Evolutionary conservation across 2,329 filamentous ascomycete genomes (phyloP), one percentile per base, ranked within the genome.

Genomic region (Fusarium virguliforme): DNA sequence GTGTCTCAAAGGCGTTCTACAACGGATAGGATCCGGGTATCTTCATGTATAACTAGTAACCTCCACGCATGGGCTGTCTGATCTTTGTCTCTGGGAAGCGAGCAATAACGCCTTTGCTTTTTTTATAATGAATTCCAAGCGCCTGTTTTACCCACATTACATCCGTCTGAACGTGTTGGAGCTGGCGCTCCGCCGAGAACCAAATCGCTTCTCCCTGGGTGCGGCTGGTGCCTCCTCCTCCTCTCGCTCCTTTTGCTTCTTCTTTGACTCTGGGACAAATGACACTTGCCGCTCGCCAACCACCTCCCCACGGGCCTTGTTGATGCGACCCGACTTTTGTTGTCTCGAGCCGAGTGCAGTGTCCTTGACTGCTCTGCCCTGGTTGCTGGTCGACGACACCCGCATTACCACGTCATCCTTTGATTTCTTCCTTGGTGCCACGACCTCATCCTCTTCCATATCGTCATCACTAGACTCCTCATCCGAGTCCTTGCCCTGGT

Each of bases 121-220:
- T 63, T 60, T 53, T 48, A 70, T 72, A 70, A 76, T 70, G 57
- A 71, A 70, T 62, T 67, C 67, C 65, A 71, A 75, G 67, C 74
- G 67, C 69, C 71, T 68, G 35, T 58, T 68, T 72, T 54, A 24
- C 53, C 60, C 28, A 28, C 82, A 38, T 79, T 83, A 91, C 84
- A 93, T 86, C 76, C 85, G 87, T 79, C 91, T 88, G 79, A 94
- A 93, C 41, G 90, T 90, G 81, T 95, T 95, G 58, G 87, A 87
- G 81, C 92, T 94, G 56, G 93, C 93, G 80, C 91, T 94, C 75
- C 92, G 85, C 75, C 92, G 88, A 62, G 79, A 78, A 61, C 83
- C 83, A 50, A 60, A 64, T 32, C 78, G 78, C 71, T 79, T 82
- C 46, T 78, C 78, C 48, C 78, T 76, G 30, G 78, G 77, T 28